Evolutionary conservation across 176 grass and related monocot species (phyloP), one percentile per base, ranked within the genome.

Genomic region (Cenchrus americanus): DNA sequence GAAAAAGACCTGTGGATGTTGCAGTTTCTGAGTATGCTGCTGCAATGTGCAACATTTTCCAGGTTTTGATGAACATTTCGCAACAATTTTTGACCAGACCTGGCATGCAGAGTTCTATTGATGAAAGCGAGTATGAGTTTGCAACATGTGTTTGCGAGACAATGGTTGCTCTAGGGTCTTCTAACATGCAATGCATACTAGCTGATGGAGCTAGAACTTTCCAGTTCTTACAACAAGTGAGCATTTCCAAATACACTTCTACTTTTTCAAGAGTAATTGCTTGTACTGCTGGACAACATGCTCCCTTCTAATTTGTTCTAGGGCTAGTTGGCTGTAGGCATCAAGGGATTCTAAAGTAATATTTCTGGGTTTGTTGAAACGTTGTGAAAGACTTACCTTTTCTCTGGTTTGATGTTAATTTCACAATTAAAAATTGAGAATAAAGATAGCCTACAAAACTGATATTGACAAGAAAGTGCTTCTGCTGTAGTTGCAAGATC

Each of bases 131-230:
- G 62, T 92, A 90, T 50, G 93, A 94, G 85, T 98, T 98, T 89
- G 83, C 87, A 30, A 78, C 93, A 42, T 88, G 80, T 86, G 85
- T 98, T 79, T 94, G 93, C 72, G 96, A 98, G 87, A 90, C 91
- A 77, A 90, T 98, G 91, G 96, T 92, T 66, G 77, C 96, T 89
- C 83, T 98, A 71, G 96, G 93, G 69, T 95, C 96, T 89, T 98
- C 93, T 84, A 98, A 95, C 82, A 92, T 95, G 96, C 93, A 93
- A 80, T 98, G 93, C 83, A 87, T 98, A 89, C 86, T 88, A 85
- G 76, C 78, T 24, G 93, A 98, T 94, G 89, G 85, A 61, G 65
- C 81, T 52, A 92, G 78, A 81, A 90, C 89, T 81, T 89, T 86
- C 75, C 91, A 89, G 12, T 98, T 94, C 89, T 88, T 95, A 82